These are phyloP conservation scores for Pilasporangium apinafurcum DNA, from an alignment of 352 stramenopile species.

Conservation along the genomic window DNA sequence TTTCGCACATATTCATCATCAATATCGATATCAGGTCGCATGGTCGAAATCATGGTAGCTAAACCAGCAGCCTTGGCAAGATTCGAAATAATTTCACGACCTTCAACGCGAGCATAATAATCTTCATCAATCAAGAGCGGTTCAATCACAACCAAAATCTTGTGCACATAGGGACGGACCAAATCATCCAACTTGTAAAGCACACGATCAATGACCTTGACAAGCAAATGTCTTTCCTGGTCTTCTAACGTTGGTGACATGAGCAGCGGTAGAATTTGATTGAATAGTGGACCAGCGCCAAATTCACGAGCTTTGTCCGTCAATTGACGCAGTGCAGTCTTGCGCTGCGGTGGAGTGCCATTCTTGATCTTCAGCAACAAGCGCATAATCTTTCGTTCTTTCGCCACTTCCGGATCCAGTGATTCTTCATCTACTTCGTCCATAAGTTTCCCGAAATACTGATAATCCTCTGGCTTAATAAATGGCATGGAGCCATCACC, in stretches of 20 bases:
- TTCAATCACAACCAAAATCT: slow-evolving; percentile 99
- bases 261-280: slow-evolving; percentile 98
- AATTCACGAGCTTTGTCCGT: slow-evolving; percentile 97
- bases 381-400: slow-evolving; percentile 97
- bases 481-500: slow-evolving; percentile 90
- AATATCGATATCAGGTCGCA: slow-evolving; percentile 99
- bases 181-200: slow-evolving; percentile 99
- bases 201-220: slow-evolving; percentile 99
- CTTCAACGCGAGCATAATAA: slow-evolving; percentile 99
- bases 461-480: slow-evolving; percentile 98
- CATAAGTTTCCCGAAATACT: slow-evolving; percentile 97
- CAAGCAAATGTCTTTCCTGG: slow-evolving; percentile 98
- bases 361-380: slow-evolving; percentile 99
- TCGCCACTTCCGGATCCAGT: slow-evolving; percentile 89
- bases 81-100: slow-evolving; percentile 99
- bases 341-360: slow-evolving; percentile 95
- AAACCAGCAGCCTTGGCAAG: slow-evolving; percentile 98
- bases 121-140: slow-evolving; percentile 99
- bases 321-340: slow-evolving; percentile 95
- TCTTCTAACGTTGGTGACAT: slow-evolving; percentile 99
- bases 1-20: slow-evolving; percentile 99
- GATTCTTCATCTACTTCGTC: slow-evolving; percentile 87
- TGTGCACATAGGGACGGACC: slow-evolving; percentile 98
- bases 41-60: slow-evolving; percentile 99
- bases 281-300: slow-evolving; percentile 96